phyloP scores from a whole-genome alignment of 805 yeast genomes.

The Lipomyces anomalus region DNA sequence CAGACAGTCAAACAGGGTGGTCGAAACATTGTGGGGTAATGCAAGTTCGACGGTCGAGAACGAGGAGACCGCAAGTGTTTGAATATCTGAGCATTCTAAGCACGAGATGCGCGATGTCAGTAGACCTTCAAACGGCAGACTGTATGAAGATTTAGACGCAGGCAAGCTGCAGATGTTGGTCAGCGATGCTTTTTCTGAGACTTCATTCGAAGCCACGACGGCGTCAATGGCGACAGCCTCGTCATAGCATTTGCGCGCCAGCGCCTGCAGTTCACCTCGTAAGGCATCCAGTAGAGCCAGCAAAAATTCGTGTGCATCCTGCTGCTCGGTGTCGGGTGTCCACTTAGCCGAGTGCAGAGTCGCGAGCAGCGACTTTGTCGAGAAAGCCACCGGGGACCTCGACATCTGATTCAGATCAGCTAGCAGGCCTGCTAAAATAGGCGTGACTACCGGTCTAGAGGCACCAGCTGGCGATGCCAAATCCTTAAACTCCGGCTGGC shows the following conservation, averaged over 20 bases:
- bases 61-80: slow-evolving; percentile 81
- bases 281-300: slow-evolving; percentile 17
- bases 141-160: too few relatives aligned
- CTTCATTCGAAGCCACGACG: background rate
- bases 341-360: slow-evolving; percentile 13
- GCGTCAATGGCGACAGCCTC: slow-evolving; percentile 2
- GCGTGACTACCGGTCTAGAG: background rate
- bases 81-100: slow-evolving; percentile 83
- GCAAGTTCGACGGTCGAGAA: slow-evolving; percentile 39
- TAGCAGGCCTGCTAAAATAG: background rate
- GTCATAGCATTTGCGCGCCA: background rate
- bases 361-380: slow-evolving; percentile 10
- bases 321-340: slow-evolving; percentile 21
- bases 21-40: slow-evolving; percentile 7
- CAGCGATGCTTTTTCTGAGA: background rate
- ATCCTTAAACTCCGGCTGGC: background rate
- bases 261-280: slow-evolving; percentile 7
- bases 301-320: slow-evolving; percentile 24
- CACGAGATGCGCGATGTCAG: slow-evolving; percentile 89
- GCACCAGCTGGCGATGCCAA: background rate
- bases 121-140: slow-evolving; percentile 79
- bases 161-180: too few relatives aligned
- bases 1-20: slow-evolving; percentile 40
- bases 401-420: slow-evolving; percentile 7
- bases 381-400: slow-evolving; percentile 7